Evolutionary conservation across 1,139 yeast genomes (phyloP), one percentile per base, ranked within the genome.

Genomic region (Lodderomyces pseudojiufengensis): DNA sequence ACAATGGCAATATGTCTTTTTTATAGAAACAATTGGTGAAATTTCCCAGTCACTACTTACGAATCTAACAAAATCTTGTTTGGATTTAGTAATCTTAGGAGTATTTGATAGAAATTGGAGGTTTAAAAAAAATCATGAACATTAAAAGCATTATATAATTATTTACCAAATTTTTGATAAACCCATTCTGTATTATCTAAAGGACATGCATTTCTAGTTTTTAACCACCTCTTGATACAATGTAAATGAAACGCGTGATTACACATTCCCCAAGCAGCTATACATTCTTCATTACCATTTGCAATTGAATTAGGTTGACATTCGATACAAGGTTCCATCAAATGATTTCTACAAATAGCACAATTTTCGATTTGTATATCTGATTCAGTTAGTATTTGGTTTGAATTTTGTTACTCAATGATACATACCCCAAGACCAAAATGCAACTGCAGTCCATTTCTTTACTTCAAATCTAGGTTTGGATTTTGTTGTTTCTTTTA

Each of bases 281-380:
- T 82, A 65, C 99, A 94, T 48, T 84, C 94, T 31, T 79, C 83
- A 32, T 76, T 74, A n/a, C 82, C 66, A 36, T 78, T 64, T 39
- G 61, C 76, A 57, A 80, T 81, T 28, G 84, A 81, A 52, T 83
- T 81, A 12, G 95, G 85, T 59, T 88, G 96, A 58, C 99, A 94
- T 57, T 90, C 98, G 48, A 94, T 92, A 61, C 99, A 94, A 16
- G 95, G 95, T 51, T 94, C 99, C 99, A 94, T 94, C 50, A 92
- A 76, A 62, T 92, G 97, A 61, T 92, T 94, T 54, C 98, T 78
- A 72, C 99, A 94, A 58, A 94, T 94, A 31, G 99, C 97, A 69
- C 99, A 94, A 39, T 87, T 88, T 50, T 94, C 98, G 41, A 92
- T 95, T 35, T 82, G 94, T 42, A 88, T 85, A 61, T 87, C 79